Evolutionary conservation across 495 filamentous ascomycete species (phyloP), one percentile per base, ranked within the genome.

Genomic region (Penicillium pulvis): DNA sequence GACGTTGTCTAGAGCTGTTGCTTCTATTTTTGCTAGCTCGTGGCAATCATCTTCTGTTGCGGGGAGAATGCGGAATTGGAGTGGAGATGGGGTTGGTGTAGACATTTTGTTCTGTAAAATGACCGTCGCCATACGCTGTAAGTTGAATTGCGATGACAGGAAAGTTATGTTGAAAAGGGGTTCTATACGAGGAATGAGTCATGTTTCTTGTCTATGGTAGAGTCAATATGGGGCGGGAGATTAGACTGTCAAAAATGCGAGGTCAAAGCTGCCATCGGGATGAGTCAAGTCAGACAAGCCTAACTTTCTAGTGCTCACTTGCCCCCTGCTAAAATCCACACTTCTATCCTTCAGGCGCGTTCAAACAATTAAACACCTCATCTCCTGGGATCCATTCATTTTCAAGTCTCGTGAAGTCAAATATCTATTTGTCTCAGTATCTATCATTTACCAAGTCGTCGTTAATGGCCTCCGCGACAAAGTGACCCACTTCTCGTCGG

Each of bases 21-120:
- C 24, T 33, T 50, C 47, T 30, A 50, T 17, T 19, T 8, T 33
- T 8, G 47, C 47, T 12, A 50, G 28, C 10, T n/a, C 26, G 16
- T 10, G 47, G 19, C 47, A 50, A n/a, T 50, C 47, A n/a, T 50
- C 10, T 33, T 50, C 26, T 17, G 47, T 50, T 19, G 47, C 47
- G 47, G 47, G 47, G 14, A 50, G 16, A 23, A 50, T 31, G 17
- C 47, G 47, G 11, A 33, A 50, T 50, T 31, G 47, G 12, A 28
- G 20, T 6, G 4, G 24, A 17, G n/a, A 10, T 48, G 45, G 12
- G 11, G 20, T 16, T 12, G 2, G 45, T 9, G 47, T 8, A 6
- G 47, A 20, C 47, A 50, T 50, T 0, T 50, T 50, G 43, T 1
- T 46, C 11, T 46, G 3, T 23, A 12, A 3, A 1, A n/a, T 19